Evolutionary conservation across 2,329 filamentous ascomycete genomes (phyloP).

Genomic region (Shiraia bambusicola): DNA sequence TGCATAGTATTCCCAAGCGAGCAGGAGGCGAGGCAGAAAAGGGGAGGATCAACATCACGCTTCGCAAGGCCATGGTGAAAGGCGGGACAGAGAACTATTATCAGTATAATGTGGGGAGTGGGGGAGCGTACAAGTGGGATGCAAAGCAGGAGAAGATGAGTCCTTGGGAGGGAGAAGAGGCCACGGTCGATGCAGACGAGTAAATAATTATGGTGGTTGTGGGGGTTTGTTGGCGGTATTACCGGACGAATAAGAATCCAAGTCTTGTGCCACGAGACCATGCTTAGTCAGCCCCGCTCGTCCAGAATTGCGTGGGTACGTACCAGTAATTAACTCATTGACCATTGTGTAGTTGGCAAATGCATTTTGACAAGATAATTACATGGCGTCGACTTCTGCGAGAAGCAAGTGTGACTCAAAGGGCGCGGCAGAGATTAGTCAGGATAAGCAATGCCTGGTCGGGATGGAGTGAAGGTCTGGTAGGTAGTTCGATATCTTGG

Average conservation of each 20-base stretch:
- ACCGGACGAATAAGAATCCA: too few species aligned
- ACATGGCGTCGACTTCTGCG: too few species aligned
- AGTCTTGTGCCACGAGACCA: too few species aligned
- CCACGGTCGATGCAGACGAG: slow-evolving; percentile 1
- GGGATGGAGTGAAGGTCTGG: slow-evolving; percentile 9
- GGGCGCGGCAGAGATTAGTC: slow-evolving; percentile 10
- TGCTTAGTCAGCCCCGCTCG: too few species aligned
- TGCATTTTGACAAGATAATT: too few species aligned
- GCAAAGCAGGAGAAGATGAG: slow-evolving; percentile 54
- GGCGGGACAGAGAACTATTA: slow-evolving; percentile 82
- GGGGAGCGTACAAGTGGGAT: slow-evolving; percentile 70
- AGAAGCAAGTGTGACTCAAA: slow-evolving; percentile 22
- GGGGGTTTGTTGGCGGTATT: too few species aligned
- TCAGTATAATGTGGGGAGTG: slow-evolving; percentile 75
- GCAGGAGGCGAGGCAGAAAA: slow-evolving; percentile 62
- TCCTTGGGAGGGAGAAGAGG: slow-evolving; percentile 30
- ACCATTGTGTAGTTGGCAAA: too few species aligned
- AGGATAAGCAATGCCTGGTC: slow-evolving; percentile 1
- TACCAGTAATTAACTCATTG: too few species aligned
- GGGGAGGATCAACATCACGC: slow-evolving; percentile 74
- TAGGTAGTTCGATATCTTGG: slow-evolving; percentile 6
- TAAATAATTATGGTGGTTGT: background rate
- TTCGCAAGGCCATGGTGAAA: slow-evolving; percentile 68
- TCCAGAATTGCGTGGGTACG: too few species aligned
- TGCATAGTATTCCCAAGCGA: slow-evolving; percentile 76